Evolutionary conservation across 768 basidiomycete genomes (phyloP).

Genomic region (Hygrophoropsis aurantiaca): DNA sequence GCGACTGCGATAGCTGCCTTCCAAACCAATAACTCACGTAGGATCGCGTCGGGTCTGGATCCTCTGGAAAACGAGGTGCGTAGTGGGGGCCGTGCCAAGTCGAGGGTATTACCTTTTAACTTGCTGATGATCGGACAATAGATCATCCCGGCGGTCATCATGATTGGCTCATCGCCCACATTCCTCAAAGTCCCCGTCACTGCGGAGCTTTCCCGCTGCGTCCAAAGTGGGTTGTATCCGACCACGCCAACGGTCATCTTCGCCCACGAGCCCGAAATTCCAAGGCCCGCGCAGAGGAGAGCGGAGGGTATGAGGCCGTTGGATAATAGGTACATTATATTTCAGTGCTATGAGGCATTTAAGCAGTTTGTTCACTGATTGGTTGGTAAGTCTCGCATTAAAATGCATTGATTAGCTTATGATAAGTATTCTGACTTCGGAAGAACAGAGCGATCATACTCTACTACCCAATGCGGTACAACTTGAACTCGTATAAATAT

Average conservation of each 20-base stretch:
- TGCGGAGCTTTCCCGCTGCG: background rate
- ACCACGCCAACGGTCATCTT: background rate
- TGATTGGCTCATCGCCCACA: constrained; percentile 2
- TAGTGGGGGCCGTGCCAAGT: too few species aligned
- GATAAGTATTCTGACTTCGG: too few species aligned
- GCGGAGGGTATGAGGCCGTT: constrained; percentile 3
- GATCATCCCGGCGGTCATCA: constrained; percentile 6
- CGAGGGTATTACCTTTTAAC: background rate
- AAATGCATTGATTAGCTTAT: too few species aligned
- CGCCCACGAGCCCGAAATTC: background rate
- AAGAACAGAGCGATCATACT: too few species aligned
- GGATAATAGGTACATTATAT: background rate
- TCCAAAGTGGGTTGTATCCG: background rate
- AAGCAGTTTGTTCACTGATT: constrained; percentile 17
- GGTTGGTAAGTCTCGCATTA: too few species aligned
- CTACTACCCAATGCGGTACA: too few species aligned
- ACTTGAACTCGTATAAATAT: too few species aligned
- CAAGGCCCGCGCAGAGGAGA: background rate
- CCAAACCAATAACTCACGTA: background rate
- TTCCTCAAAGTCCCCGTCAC: constrained; percentile 2
- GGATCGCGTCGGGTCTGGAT: background rate
- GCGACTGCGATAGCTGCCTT: background rate
- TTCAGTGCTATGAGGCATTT: constrained; percentile 8
- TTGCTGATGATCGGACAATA: background rate
- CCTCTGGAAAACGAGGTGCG: constrained; percentile 4